Evolutionary conservation across 805 yeast species (phyloP).

Genomic region (Kodamaea laetipori): DNA sequence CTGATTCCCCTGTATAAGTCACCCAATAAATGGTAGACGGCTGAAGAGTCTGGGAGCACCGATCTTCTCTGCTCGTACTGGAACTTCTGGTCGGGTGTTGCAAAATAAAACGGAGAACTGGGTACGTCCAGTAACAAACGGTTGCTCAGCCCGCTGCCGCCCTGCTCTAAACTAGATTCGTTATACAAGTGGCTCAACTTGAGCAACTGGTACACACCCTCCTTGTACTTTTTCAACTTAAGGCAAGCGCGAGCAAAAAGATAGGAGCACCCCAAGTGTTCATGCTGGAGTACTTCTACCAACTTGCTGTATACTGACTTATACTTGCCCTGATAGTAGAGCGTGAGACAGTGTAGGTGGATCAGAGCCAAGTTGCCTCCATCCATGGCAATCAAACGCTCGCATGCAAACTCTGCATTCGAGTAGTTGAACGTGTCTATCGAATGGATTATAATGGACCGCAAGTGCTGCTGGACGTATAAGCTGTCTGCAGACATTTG

Average conservation of each 20-base stretch:
- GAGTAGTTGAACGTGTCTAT: slow-evolving; percentile 66
- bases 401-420: slow-evolving; percentile 87
- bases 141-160: neutral
- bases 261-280: slow-evolving; percentile 76
- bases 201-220: slow-evolving; percentile 56
- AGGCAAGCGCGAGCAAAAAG: slow-evolving; percentile 71
- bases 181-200: slow-evolving; percentile 34
- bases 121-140: neutral
- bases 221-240: slow-evolving; percentile 53
- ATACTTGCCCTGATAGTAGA: slow-evolving; percentile 58
- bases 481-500: slow-evolving; percentile 17
- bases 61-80: slow-evolving; percentile 43
- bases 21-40: slow-evolving; percentile 68
- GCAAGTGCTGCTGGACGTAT: slow-evolving; percentile 45
- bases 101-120: slow-evolving; percentile 18
- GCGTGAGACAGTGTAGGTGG: slow-evolving; percentile 69
- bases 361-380: slow-evolving; percentile 58
- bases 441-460: slow-evolving; percentile 65
- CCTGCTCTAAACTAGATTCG: slow-evolving; percentile 19
- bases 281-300: slow-evolving; percentile 33
- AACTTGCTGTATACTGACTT: slow-evolving; percentile 59
- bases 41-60: slow-evolving; percentile 66
- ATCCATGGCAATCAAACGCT: slow-evolving; percentile 68
- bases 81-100: slow-evolving; percentile 23
- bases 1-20: slow-evolving; percentile 61